Percentiles rank a stretch among this genome's conserved stretches.
These are phyloP conservation scores for Eucommia ulmoides DNA, from an alignment of 257 asterid genomes.

Conservation along the genomic window DNA sequence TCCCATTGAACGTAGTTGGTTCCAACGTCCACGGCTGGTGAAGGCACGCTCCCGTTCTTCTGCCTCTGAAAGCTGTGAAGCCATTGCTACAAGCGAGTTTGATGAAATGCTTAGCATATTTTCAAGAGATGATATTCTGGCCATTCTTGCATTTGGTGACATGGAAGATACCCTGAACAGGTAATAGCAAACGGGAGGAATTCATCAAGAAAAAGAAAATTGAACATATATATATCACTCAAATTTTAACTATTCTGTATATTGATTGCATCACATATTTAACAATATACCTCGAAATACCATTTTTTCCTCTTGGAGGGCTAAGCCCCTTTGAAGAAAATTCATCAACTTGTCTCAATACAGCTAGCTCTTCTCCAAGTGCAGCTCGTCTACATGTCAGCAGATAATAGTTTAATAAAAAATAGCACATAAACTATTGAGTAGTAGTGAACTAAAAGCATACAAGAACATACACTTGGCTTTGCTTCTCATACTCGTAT, in stretches of 20 bases:
- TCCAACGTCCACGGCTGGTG: conserved; percentile 84
- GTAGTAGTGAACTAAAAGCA: not conserved
- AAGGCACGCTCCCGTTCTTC: conserved; percentile 91
- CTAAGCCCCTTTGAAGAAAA: conserved; percentile 73
- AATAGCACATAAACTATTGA: not conserved
- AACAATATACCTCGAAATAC: conserved; percentile 53
- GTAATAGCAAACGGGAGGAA: not conserved
- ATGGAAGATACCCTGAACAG: conserved; percentile 74
- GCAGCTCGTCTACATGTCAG: conserved; percentile 80
- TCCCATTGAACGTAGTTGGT: conserved; percentile 94
- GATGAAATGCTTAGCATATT: conserved; percentile 92
- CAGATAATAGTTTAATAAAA: conserved; percentile 9
- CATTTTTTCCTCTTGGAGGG: conserved; percentile 89
- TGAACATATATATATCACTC: conserved; percentile 1
- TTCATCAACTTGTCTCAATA: conserved; percentile 82
- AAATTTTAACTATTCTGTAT: too few species aligned
- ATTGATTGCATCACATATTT: conserved; percentile 4
- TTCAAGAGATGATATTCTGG: conserved; percentile 92
- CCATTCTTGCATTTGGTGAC: conserved; percentile 85
- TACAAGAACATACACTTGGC: conserved; percentile 79
- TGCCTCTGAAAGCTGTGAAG: conserved; percentile 98
- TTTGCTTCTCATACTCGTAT: conserved; percentile 94
- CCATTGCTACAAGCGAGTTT: conserved; percentile 92
- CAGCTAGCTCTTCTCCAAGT: conserved; percentile 87
- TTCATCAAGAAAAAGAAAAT: not conserved